phyloP scores from a whole-genome alignment of 2,329 filamentous ascomycete species.

The Calonectria pteridis region DNA sequence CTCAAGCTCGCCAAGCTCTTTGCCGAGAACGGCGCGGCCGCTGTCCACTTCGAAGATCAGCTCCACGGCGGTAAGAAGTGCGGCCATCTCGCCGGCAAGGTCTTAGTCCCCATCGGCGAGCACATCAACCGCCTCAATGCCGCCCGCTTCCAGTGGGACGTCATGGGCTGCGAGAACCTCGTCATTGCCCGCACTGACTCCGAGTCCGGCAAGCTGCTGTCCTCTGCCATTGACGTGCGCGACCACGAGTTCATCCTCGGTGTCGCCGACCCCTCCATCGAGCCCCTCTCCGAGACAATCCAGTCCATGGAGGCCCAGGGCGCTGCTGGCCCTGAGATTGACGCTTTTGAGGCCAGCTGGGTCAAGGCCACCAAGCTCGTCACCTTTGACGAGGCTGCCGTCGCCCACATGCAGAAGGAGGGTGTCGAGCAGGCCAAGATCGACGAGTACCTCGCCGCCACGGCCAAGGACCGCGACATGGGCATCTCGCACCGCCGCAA shows the following conservation, averaged over 20 bases:
- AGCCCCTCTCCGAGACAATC: slow-evolving; percentile 87
- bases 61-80: slow-evolving; percentile 99
- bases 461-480: slow-evolving; percentile 75
- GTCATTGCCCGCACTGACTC: slow-evolving; percentile 96
- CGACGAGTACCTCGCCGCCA: slow-evolving; percentile 74
- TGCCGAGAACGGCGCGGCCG: slow-evolving; percentile 95
- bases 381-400: slow-evolving; percentile 92
- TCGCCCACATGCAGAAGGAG: slow-evolving; percentile 77
- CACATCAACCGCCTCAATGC: slow-evolving; percentile 96
- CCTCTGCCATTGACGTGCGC: slow-evolving; percentile 90
- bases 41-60: slow-evolving; percentile 98
- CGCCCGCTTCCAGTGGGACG: slow-evolving; percentile 95
- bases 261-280: slow-evolving; percentile 78
- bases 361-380: slow-evolving; percentile 87
- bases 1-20: slow-evolving; percentile 98
- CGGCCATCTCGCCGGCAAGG: slow-evolving; percentile 95
- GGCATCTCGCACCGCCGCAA: slow-evolving; percentile 82
- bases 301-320: slow-evolving; percentile 90
- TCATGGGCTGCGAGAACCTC: slow-evolving; percentile 96
- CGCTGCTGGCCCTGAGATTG: slow-evolving; percentile 82
- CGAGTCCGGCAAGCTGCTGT: slow-evolving; percentile 91
- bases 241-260: slow-evolving; percentile 98
- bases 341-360: slow-evolving; percentile 88
- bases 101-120: slow-evolving; percentile 91
- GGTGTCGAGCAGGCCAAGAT: slow-evolving; percentile 74